Evolutionary conservation across 805 yeast genomes (phyloP), one percentile per base, ranked within the genome.

Genomic region (Metschnikowia borealis): DNA sequence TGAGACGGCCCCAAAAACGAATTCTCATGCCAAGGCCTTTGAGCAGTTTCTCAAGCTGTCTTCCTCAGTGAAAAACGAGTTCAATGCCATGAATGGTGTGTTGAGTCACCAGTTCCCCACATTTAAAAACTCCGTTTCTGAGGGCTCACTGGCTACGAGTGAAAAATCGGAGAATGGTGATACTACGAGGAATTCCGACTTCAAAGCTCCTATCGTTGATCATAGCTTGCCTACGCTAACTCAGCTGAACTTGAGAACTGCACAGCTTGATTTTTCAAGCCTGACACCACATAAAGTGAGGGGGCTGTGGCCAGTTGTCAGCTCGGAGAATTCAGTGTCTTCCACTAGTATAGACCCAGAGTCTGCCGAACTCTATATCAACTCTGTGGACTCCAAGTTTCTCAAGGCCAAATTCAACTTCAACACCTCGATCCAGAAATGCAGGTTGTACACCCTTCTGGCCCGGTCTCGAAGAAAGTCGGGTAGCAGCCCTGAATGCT

Each of bases 351-450:
- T 38, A 10, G 36, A 38, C 13, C 40, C 42, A 18, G 41, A 37
- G n/a, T 8, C 35, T 8, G 35, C 42, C n/a, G 41, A 37, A 42
- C 47, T n/a, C 17, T 29, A 18, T 13, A 46, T 56, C 20, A 38
- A 48, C 6, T 38, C 38, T 29, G 51, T 57, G 33, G 54, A 57
- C 46, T 51, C 53, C 35, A 45, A 41, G 18, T 52, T 46, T 29
- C 49, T 57, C 36, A 57, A 55, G 37, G 47, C 43, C 2, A 47
- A 45, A 10, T 57, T 52, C 37, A 50, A 51, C 41, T 57, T 57
- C 52, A 57, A 57, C 46, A 46, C 55, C 38, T 52, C 54, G 14
- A 32, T 48, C 17, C 54, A 38, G n/a, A 45, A 48, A 15, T 29
- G 49, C 2, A 38, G 46, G 29, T 40, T 51, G 14, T 44, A 35